Base-by-base conservation (phyloP, 768 basidiomycete species). In the Boletus huronensis region DNA sequence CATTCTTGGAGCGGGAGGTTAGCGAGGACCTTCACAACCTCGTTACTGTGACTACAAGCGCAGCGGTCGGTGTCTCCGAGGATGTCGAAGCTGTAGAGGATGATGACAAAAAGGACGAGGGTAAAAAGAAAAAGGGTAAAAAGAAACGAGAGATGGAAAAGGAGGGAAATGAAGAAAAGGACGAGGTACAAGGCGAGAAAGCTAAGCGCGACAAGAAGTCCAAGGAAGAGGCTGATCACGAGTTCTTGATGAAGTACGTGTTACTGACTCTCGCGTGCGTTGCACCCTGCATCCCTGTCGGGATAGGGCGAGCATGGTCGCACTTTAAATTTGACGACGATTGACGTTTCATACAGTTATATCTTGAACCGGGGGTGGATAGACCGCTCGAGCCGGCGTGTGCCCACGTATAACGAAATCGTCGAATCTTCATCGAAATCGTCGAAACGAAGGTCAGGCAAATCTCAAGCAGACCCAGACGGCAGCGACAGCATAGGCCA, bases 361-460 rank as follows among this genome's bases (percentile, higher is more conserved):
- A 97, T 99, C 59, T 77, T 98, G 21, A 95, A 96, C 69, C 91
- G 97, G 28, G 97, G 96, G 1, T 99, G 97, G 97, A 85, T 99
- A 45, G 97, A 98, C 70, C 82, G 80, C 46, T 77, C 85, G 2
- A 74, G 80, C 21, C 77, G 81, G 14, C 86, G 84, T 52, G 75
- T 94, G 3, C 96, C 95, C 1, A 95, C 93, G 0, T 94, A 95
- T 67, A 72, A 81, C 35, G 93, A 98, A 69, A 77, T 97, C 23
- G 85, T 88, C 1, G 69, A 59, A 19, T 72, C 76, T 5, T 70
- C 66, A 9, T 58, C 73, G 5, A 67, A 72, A 64, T 40, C 9
- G 1, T 63, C 63, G 36, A 71, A 54, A 58, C 39, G 48, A 36
- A 70, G 60, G 59, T 57, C 54, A 34, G 54, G 41, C 28, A 58